Conservation (phyloP, 1,139 yeast species). For the Schwanniomyces etchellsii region DNA sequence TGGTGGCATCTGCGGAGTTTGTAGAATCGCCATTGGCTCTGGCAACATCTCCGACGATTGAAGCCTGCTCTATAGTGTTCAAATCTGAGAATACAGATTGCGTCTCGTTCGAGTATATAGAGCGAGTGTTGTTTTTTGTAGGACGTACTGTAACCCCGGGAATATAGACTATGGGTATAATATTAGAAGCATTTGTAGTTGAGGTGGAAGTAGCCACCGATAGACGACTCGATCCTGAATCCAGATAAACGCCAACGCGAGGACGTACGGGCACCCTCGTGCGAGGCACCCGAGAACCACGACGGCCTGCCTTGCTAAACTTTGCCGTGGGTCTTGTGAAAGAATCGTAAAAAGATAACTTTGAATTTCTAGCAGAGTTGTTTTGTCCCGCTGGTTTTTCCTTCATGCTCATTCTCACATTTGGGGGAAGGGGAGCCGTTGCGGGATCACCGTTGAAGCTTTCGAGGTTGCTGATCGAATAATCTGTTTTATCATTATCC, state of each 20-base stretch:
- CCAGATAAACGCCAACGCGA: conserved; percentile 16
- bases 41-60: conserved; percentile 42
- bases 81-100: conserved; percentile 50
- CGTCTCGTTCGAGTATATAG: conserved; percentile 43
- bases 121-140: conserved; percentile 40
- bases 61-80: conserved; percentile 48
- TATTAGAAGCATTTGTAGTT: conserved; percentile 74
- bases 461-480: conserved; percentile 5
- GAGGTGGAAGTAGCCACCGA: conserved; percentile 57
- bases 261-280: conserved; percentile 19
- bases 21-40: conserved; percentile 3
- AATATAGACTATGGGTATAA: conserved; percentile 88
- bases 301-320: conserved; percentile 2
- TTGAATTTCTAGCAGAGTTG: conserved; percentile 13
- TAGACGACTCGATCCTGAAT: conserved; percentile 27
- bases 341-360: conserved; percentile 41
- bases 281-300: conserved; percentile 9
- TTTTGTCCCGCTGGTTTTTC: conserved; percentile 4
- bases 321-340: conserved; percentile 31
- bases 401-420: conserved; percentile 2
- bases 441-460: conserved; percentile 5
- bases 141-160: conserved; percentile 85
- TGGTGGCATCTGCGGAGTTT: conserved; percentile 24
- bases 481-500: conserved; percentile 15
- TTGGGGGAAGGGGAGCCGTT: conserved; percentile 2